phyloP scores from a whole-genome alignment of 2,329 filamentous ascomycete species.

The Colletotrichum magnum region DNA sequence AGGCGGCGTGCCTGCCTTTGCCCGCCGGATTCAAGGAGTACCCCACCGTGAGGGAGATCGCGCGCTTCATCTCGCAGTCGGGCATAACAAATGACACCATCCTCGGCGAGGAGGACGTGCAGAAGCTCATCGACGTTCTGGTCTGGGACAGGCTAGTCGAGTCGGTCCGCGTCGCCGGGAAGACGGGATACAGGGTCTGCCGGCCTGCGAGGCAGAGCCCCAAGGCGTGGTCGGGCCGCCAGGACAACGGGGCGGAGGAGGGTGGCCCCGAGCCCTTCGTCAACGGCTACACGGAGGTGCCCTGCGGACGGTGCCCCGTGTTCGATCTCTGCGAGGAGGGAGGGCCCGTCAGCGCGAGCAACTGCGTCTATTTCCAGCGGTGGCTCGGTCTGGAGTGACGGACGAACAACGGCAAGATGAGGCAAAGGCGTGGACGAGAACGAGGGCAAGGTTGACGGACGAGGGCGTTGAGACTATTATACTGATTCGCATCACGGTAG shows the following conservation, averaged over 20 bases:
- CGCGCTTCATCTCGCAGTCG: slow-evolving; percentile 77
- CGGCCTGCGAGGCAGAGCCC: slow-evolving; percentile 62
- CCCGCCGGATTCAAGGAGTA: slow-evolving; percentile 82
- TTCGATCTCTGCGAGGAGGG: slow-evolving; percentile 94
- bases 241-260: slow-evolving; percentile 52
- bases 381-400: slow-evolving; percentile 75
- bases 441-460: not conserved
- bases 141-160: slow-evolving; percentile 91
- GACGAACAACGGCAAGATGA: not conserved
- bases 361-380: slow-evolving; percentile 90
- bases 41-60: slow-evolving; percentile 84
- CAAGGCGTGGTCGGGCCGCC: slow-evolving; percentile 54
- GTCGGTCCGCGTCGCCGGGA: slow-evolving; percentile 64
- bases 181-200: slow-evolving; percentile 67
- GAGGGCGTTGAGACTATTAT: slow-evolving; percentile 5
- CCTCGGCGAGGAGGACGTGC: slow-evolving; percentile 80
- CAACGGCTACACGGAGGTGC: slow-evolving; percentile 88
- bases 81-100: slow-evolving; percentile 81
- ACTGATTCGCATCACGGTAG: slow-evolving; percentile 32
- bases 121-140: slow-evolving; percentile 89
- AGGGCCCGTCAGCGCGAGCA: slow-evolving; percentile 89
- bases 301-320: slow-evolving; percentile 92
- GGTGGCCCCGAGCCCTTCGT: slow-evolving; percentile 60
- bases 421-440: not conserved
- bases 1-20: slow-evolving; percentile 64